A percentile compares a stretch with the other conserved stretches of the same genome.
phyloP scores from a whole-genome alignment of 2,329 filamentous ascomycete genomes.

The Zymoseptoria tritici region DNA sequence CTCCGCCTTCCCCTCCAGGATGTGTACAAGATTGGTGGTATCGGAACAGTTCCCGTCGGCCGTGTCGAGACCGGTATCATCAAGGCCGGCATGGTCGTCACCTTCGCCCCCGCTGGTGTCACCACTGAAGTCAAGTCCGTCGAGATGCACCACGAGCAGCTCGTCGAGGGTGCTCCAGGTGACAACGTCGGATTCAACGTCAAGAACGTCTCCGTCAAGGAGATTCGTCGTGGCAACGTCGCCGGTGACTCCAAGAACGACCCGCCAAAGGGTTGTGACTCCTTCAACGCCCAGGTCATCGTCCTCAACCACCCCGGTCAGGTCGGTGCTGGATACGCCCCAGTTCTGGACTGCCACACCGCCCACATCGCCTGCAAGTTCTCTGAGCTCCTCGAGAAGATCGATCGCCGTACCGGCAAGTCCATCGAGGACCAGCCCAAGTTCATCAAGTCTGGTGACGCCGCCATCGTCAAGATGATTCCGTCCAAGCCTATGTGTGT shows the following conservation, averaged over 20 bases:
- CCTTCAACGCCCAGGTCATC: conserved; percentile 99
- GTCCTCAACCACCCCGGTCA: conserved; percentile 99
- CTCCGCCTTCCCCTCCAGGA: conserved; percentile 99
- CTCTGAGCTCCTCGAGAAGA: conserved; percentile 98
- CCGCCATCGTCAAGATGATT: conserved; percentile 99
- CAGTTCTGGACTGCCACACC: conserved; percentile 99
- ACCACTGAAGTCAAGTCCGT: conserved; percentile 99
- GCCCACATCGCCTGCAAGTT: conserved; percentile 99
- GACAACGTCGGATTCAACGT: conserved; percentile 99
- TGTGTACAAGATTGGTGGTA: conserved; percentile 99
- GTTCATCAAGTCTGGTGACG: conserved; percentile 99
- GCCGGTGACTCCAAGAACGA: conserved; percentile 99
- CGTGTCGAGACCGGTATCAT: conserved; percentile 99
- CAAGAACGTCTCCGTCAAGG: conserved; percentile 99
- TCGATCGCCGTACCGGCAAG: conserved; percentile 99
- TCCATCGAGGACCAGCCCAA: conserved; percentile 85
- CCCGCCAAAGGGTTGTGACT: conserved; percentile 78
- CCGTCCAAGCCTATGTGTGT: conserved; percentile 99
- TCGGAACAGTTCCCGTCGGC: conserved; percentile 98
- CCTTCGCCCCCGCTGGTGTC: conserved; percentile 96
- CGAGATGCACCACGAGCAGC: conserved; percentile 99
- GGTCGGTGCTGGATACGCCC: conserved; percentile 97
- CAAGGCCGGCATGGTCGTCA: conserved; percentile 82
- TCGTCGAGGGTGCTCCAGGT: conserved; percentile 86
- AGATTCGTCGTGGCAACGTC: conserved; percentile 99